Conservation (phyloP, 1,284 basidiomycete genomes). For the Papiliotrema nemorosa region DNA sequence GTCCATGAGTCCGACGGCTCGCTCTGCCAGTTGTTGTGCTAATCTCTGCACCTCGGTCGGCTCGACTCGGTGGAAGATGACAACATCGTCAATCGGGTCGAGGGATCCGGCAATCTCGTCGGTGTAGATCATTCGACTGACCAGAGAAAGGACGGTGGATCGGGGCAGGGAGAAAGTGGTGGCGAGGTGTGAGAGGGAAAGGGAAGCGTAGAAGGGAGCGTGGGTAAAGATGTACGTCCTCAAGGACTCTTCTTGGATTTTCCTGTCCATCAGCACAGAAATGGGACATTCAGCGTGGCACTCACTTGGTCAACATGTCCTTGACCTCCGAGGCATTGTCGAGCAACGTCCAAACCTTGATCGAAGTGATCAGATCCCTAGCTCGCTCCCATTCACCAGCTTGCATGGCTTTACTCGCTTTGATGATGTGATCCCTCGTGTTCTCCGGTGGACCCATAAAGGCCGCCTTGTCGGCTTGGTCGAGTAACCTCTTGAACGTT, state of each 20-base stretch:
- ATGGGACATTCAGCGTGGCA: too few species aligned
- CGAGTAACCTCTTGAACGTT: constrained; percentile 89
- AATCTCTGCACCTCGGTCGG: constrained; percentile 85
- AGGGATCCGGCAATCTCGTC: constrained; percentile 92
- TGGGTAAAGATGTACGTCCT: constrained; percentile 99
- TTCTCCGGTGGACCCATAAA: constrained; percentile 99
- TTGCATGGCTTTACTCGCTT: constrained; percentile 94
- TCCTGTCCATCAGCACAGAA: constrained; percentile 53
- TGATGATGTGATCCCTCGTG: constrained; percentile 98
- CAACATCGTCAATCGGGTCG: constrained; percentile 79
- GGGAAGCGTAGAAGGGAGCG: constrained; percentile 86
- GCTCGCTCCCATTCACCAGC: constrained; percentile 97
- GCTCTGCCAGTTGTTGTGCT: constrained; percentile 82
- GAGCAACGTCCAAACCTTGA: constrained; percentile 98
- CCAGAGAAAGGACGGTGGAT: constrained; percentile 79
- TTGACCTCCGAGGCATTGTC: constrained; percentile 84
- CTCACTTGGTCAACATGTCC: constrained; percentile 87
- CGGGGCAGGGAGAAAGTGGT: constrained; percentile 81
- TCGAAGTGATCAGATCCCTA: constrained; percentile 84
- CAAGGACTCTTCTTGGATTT: constrained; percentile 96
- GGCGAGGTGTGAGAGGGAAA: constrained; percentile 82
- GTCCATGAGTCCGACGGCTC: constrained; percentile 82
- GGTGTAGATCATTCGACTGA: constrained; percentile 98
- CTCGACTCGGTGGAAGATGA: constrained; percentile 87
- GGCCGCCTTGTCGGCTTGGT: constrained; percentile 95